Base-by-base conservation (phyloP, 2,329 filamentous ascomycete species). In the Aspergillus awamori region DNA sequence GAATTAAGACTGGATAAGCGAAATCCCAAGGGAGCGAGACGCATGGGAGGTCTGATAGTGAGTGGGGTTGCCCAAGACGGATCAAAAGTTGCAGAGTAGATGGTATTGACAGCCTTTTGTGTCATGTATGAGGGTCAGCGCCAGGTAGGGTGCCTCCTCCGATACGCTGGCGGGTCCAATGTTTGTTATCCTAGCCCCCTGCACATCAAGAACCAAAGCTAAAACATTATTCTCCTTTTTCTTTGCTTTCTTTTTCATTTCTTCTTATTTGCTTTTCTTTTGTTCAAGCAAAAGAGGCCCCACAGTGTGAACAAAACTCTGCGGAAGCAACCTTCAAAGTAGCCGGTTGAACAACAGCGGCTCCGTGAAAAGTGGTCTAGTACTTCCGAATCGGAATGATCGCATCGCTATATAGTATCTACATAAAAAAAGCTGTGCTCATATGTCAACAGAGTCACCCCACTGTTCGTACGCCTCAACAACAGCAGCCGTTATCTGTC, bases 401-500 rank as follows among this genome's bases (percentile, higher is more conserved):
- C 8, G 41, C 39, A 24, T 45, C 22, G 20, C 20, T 24, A 13
- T 45, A 20, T 22, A 13, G 20, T 24, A 24, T 45, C 20, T 45
- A 45, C 24, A 45, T 24, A 45, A 8, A 43, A 10, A 5, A 8
- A 43, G 2, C 15, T 45, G 41, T 7, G 20, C 41, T 22, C 17
- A 45, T 22, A 45, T 45, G 38, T 68, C 65, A 54, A 57, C 63
- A 54, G 61, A 64, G 41, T 69, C 69, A 41, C 74, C 68, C 86
- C 86, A 90, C 51, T 74, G 77, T 63, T 87, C 82, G 70, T 88
- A 90, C 1, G 80, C 83, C 15, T 78, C 70, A 57, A 89, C 77
- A 80, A 90, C 84, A 55, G 82, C 80, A 17, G 75, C 72, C 6
- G 87, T 89, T 60, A 90, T 87, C 57, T 86, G 84, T 62, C 81